Base-by-base conservation (phyloP, 129 eudicot species). In the Mikania micrantha region DNA sequence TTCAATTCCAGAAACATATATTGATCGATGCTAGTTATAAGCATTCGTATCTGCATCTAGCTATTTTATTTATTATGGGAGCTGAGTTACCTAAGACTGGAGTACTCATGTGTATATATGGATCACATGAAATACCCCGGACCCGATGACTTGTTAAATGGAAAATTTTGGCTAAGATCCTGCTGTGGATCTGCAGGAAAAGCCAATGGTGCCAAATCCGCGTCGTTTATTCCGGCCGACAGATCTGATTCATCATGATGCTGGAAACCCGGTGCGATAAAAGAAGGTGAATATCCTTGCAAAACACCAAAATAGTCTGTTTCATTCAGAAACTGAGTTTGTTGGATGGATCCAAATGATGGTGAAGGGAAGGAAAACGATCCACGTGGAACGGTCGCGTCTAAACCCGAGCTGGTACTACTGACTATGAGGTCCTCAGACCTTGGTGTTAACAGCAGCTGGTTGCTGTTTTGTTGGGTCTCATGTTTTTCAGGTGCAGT, bases 131-230 rank as follows among this genome's bases (percentile, higher is more conserved):
- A 54, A 25, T 54, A 71, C 0, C 76, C 68, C 21, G 79, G 68
- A n/a, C n/a, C n/a, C n/a, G n/a, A n/a, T n/a, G n/a, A n/a, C 9
- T 54, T 54, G 58, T 75, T 68, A 62, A 74, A 86, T 8, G 77
- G 85, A 49, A 90, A 81, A 64, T 59, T 72, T 22, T 78, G 86
- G 71, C 78, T 82, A 20, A 81, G 68, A 29, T 79, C 77, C 24
- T 66, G 68, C 22, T 69, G 68, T 0, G 62, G 56, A 9, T 90
- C 88, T 17, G 72, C 57, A 41, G 24, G 13, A 2, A 81, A 83
- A 36, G 78, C 88, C 73, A 85, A 36, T 0, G 93, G 90, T 8
- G 96, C 61, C 9, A 88, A 90, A 28, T n/a, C n/a, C n/a, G 85
- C 65, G 61, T 73, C 77, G 61, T 70, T 60, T 20, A 85, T 73